Conservation (phyloP, 1,284 basidiomycete species). For the Malassezia sympodialis region DNA sequence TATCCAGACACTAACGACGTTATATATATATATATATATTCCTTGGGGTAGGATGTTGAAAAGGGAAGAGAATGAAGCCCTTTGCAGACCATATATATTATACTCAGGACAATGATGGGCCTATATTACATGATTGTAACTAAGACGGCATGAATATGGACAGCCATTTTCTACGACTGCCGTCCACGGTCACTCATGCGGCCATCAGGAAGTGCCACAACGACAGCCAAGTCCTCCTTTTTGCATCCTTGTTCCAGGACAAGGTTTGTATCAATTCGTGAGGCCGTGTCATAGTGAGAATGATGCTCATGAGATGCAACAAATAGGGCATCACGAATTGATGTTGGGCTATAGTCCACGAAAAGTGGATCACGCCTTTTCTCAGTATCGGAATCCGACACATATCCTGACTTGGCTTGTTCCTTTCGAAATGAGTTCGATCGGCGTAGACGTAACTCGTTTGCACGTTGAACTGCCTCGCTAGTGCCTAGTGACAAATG, state of each 20-base stretch:
- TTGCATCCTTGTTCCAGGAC: constrained; percentile 17
- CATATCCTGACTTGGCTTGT: background rate
- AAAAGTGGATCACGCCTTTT: constrained; percentile 6
- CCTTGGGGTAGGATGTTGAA: constrained; percentile 47
- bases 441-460: constrained; percentile 1
- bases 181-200: constrained; percentile 28
- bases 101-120: constrained; percentile 35
- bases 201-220: constrained; percentile 31
- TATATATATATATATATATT: too few species aligned
- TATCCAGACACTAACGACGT: too few species aligned
- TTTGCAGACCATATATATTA: constrained; percentile 35
- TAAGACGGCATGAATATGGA: background rate
- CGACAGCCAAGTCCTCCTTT: constrained; percentile 24
- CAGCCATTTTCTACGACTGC: background rate
- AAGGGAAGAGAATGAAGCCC: constrained; percentile 42
- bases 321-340: constrained; percentile 32
- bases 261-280: constrained; percentile 5
- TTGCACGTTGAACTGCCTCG: constrained; percentile 8
- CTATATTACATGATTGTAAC: constrained; percentile 21
- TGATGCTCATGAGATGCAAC: constrained; percentile 34
- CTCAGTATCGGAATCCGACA: background rate
- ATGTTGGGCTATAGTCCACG: constrained; percentile 30
- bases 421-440: background rate
- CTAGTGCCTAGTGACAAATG: background rate
- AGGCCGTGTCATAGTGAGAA: constrained; percentile 26